These are phyloP conservation scores for Cardiospermum halicacabum DNA, from an alignment of 345 rosid species.

Conservation along the genomic window DNA sequence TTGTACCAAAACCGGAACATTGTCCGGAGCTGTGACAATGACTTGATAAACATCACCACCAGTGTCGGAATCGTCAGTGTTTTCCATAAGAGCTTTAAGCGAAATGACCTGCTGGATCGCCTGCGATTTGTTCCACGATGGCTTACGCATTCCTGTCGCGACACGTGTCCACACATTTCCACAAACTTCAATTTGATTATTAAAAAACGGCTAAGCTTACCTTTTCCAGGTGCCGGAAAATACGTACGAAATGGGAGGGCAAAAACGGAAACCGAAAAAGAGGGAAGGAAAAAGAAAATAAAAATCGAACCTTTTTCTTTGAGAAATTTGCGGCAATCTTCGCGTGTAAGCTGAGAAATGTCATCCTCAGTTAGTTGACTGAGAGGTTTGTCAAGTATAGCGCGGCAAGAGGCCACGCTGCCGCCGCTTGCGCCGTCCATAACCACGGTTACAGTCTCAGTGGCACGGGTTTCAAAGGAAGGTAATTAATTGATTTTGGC, in stretches of 20 bases:
- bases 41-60: conserved; percentile 55
- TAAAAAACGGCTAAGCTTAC: not conserved
- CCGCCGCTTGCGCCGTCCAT: conserved; percentile 35
- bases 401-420: conserved; percentile 48
- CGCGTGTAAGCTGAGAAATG: conserved; percentile 97
- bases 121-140: conserved; percentile 97
- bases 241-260: conserved; percentile 21
- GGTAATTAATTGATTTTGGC: conserved; percentile 21
- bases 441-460: conserved; percentile 22
- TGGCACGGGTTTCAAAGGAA: conserved; percentile 22
- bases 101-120: conserved; percentile 97
- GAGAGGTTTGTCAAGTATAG: conserved; percentile 74
- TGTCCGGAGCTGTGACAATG: conserved; percentile 41
- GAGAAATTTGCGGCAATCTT: conserved; percentile 91
- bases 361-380: conserved; percentile 83
- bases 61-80: conserved; percentile 63
- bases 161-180: conserved; percentile 39
- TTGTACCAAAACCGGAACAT: conserved; percentile 34
- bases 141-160: conserved; percentile 84
- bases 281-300: not conserved
- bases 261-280: conserved; percentile 17
- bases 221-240: conserved; percentile 27
- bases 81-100: conserved; percentile 72
- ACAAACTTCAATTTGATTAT: not conserved
- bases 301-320: conserved; percentile 59